Base-by-base conservation (phyloP, 257 asterid genomes). In the Hygrophila difformis region DNA sequence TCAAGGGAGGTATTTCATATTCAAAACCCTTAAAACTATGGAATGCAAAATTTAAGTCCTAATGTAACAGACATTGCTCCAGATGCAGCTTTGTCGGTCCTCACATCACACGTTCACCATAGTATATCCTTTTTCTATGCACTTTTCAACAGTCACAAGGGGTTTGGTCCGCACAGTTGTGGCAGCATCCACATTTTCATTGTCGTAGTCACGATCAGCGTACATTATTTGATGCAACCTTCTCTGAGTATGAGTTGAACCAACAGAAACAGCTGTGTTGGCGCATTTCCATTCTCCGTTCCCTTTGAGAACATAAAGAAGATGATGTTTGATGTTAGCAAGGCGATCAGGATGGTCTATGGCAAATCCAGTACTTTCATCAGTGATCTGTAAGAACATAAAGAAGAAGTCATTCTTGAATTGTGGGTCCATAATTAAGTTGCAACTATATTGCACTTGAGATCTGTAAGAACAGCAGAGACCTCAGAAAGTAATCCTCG, bases 371-470 rank as follows among this genome's bases (percentile, higher is more conserved):
- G 23, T 76, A 10, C 40, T 49, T 57, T 84, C 84, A 13, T 88
- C 93, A 0, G 93, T 80, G 43, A 87, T 83, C 61, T 76, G n/a
- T n/a, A n/a, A n/a, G n/a, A n/a, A n/a, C n/a, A 76, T 28, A 83
- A 73, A 11, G 84, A 80, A 0, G 95, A 76, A 3, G 97, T 95
- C 84, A 84, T 75, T 67, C 97, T 70, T 8, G 92, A 68, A 59
- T 84, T 84, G 39, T 87, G 97, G 15, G 97, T 87, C 97, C 97
- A 87, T 3, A 84, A 94, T 76, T 87, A 94, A 0, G 94, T 86
- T 9, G 92, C 86, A 11, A 72, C 93, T 26, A 84, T 75, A 18
- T 87, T 87, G 18, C 92, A 84, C 48, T 78, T 87, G 4, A 69
- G 83, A 57, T 84, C 92, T 0, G 92, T 50, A 34, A 87, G 94